Evolutionary conservation across 2,329 filamentous ascomycete genomes (phyloP), one percentile per base, ranked within the genome.

Genomic region (Phaeosphaeria sp.): DNA sequence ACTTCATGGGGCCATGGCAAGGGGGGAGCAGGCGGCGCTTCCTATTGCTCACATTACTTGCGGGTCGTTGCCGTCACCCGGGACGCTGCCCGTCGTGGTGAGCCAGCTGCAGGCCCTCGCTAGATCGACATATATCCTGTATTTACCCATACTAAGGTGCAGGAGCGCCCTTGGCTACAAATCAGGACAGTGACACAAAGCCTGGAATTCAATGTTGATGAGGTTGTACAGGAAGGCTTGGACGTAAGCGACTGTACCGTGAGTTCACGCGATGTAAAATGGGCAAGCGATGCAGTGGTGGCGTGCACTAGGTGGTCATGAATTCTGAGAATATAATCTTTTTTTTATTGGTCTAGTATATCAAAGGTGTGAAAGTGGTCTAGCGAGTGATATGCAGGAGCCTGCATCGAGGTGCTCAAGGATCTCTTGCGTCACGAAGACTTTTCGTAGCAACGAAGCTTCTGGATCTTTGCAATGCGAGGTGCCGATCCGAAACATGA

Each of bases 81-180:
- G 20, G 9, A 42, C 13, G 33, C 21, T 15, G 44, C 15, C 25
- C 25, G 23, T 20, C 20, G 9, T 43, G 7, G 17, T 33, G 27
- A 25, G 23, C 25, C 20, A 9, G 50, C n/a, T 41, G 47, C 20
- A 21, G 43, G 23, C 47, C 36, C 18, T 55, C 30, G 52, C 52
- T 53, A 44, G 57, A 57, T 62, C 54, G 54, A 51, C 52, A 54
- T 60, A 50, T 46, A 22, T 39, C 23, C 51, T 41, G 39, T 41
- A 60, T 58, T 60, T 58, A 63, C 18, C 60, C 60, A 58, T 50
- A 58, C 54, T 58, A 52, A 18, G 39, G 21, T 36, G 23, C 39
- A 52, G 49, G 33, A 48, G 46, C 30, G 25, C 52, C 50, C 54
- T 43, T 30, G 30, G 30, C 30, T 3, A 36, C 11, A 3, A 11